Evolutionary conservation across 2,329 filamentous ascomycete genomes (phyloP), one percentile per base, ranked within the genome.

Genomic region (Leptoxyphium fumago): DNA sequence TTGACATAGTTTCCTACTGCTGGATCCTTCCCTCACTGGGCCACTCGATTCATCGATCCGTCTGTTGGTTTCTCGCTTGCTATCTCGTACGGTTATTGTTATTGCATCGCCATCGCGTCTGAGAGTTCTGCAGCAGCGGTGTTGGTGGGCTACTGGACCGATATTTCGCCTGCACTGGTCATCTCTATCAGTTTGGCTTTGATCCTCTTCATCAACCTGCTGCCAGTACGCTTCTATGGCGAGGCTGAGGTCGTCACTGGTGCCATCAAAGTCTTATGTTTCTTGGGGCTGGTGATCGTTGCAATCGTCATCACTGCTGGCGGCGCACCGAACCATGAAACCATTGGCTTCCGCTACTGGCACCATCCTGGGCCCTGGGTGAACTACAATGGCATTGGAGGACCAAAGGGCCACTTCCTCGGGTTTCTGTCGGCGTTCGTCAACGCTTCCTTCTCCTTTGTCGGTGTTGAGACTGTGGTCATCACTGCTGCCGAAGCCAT

Each of bases 401-500:
- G 64, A 50, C 46, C 21, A 45, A 64, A 62, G 56, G 48, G 48
- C 15, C 39, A 39, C 26, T 61, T 51, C 54, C 56, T 53, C 29
- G 56, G 53, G 10, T 57, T 57, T 45, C 52, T 55, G 42, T 44
- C 40, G 4, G 54, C 55, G 11, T 54, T 58, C 40, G 51, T 57
- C 38, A 55, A 65, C 43, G 67, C 65, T 21, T 65, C 60, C 39
- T 74, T 74, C 54, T 65, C 69, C 17, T 74, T 70, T 50, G 69
- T 68, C 30, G 70, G 71, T 41, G 68, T 69, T 13, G 73, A 78
- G 53, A 67, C 66, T 15, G 63, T 77, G 8, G 70, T 71, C 13
- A 69, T 73, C 50, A 69, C 72, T 2, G 73, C 71, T 1, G 73
- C 70, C 6, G 73, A 77, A 57, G 70, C 70, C 1, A 60, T 63